Conservation (phyloP, 2,329 filamentous ascomycete species). For the Sporothrix phasma region DNA sequence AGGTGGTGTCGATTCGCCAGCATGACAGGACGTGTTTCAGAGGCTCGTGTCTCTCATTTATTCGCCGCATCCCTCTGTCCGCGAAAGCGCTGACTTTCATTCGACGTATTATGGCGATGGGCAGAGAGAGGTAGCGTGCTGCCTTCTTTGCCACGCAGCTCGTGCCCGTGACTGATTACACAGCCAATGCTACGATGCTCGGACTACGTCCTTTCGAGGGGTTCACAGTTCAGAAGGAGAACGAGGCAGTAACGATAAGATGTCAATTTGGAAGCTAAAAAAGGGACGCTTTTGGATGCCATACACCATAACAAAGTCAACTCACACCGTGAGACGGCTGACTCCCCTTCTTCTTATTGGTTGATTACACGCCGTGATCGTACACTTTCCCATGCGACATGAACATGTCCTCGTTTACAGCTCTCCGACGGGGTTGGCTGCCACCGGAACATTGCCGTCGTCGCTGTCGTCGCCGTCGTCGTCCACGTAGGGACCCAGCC, state of each 20-base stretch:
- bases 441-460: neutral
- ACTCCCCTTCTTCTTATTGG: neutral
- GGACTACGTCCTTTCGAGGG: neutral
- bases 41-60: neutral
- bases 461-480: conserved; percentile 2
- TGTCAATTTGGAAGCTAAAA: neutral
- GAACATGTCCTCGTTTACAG: neutral
- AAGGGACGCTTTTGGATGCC: neutral
- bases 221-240: neutral
- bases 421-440: neutral
- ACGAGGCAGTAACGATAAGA: neutral
- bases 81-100: neutral
- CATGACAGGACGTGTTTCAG: neutral
- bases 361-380: neutral
- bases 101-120: neutral
- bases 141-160: neutral
- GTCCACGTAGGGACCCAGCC: conserved; percentile 15
- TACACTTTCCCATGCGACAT: too few relatives aligned
- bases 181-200: neutral
- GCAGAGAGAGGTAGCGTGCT: neutral
- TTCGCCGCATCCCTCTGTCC: neutral
- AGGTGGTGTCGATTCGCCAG: neutral
- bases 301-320: too few relatives aligned
- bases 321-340: too few relatives aligned
- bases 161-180: neutral